phyloP scores from a whole-genome alignment of 2,329 filamentous ascomycete genomes.

The Tolypocladium sp. region DNA sequence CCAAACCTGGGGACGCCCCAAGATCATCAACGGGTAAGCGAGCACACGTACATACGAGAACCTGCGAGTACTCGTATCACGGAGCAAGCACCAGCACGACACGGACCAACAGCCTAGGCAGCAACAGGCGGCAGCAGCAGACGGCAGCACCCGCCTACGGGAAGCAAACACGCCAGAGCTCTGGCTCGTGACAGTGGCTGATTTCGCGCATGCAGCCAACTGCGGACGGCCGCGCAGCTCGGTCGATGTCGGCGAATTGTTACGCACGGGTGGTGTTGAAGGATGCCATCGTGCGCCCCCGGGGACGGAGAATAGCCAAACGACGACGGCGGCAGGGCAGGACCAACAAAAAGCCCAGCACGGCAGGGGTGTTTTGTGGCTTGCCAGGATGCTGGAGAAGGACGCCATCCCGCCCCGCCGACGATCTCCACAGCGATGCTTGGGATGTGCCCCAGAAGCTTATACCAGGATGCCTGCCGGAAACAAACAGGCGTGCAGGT shows the following conservation, averaged over 20 bases:
- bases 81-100: too few species aligned
- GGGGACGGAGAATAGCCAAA: not conserved
- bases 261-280: not conserved
- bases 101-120: not conserved
- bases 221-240: not conserved
- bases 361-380: not conserved
- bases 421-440: not conserved
- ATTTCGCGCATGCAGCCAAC: not conserved
- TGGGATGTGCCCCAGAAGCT: not conserved
- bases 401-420: not conserved
- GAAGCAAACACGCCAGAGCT: not conserved
- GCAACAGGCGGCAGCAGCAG: too few species aligned
- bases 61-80: too few species aligned
- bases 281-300: not conserved
- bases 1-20: too few species aligned
- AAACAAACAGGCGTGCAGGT: not conserved
- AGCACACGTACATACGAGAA: too few species aligned
- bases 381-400: not conserved
- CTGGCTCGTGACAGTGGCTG: not conserved
- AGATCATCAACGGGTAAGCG: too few species aligned
- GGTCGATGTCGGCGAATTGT: slow-evolving; percentile 3
- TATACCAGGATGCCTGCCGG: too few species aligned
- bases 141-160: not conserved
- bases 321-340: not conserved
- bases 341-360: not conserved